Conservation (phyloP, 208 protist genomes). For the Crithidia expoeki region DNA sequence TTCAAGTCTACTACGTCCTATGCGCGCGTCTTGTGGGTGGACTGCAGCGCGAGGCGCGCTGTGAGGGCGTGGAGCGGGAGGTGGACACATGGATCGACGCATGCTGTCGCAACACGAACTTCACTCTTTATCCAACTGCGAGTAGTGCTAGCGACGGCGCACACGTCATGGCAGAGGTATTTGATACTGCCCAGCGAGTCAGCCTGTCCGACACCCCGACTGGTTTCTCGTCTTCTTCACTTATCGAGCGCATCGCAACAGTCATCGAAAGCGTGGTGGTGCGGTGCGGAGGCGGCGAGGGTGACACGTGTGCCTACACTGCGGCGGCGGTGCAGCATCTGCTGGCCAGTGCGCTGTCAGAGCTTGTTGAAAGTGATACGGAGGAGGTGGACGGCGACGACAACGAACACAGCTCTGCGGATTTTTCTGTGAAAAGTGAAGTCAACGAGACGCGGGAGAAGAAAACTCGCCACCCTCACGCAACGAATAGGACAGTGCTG, state of each 20-base stretch:
- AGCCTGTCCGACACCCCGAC: background rate
- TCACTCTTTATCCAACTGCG: too few species aligned
- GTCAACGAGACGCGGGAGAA: background rate
- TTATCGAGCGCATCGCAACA: background rate
- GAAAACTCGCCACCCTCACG: background rate
- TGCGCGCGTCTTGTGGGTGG: conserved; percentile 2
- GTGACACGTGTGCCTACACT: background rate
- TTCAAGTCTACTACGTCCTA: background rate
- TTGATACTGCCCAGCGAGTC: background rate
- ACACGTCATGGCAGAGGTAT: background rate
- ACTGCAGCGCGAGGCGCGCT: conserved; percentile 18
- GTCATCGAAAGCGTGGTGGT: conserved; percentile 2
- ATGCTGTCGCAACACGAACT: background rate
- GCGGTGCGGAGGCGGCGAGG: background rate
- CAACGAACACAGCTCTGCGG: background rate
- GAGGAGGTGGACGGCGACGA: background rate
- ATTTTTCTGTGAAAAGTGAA: background rate
- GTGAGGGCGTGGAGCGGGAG: conserved; percentile 30
- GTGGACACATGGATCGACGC: conserved; percentile 25
- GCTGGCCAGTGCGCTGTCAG: background rate
- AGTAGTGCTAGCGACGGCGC: too few species aligned
- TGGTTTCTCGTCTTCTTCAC: background rate
- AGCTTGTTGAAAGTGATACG: background rate
- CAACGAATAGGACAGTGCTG: background rate
- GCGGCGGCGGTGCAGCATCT: conserved; percentile 5